These are phyloP conservation scores for Rhizoctonia solani DNA, from an alignment of 1,284 basidiomycete genomes.

Conservation along the genomic window DNA sequence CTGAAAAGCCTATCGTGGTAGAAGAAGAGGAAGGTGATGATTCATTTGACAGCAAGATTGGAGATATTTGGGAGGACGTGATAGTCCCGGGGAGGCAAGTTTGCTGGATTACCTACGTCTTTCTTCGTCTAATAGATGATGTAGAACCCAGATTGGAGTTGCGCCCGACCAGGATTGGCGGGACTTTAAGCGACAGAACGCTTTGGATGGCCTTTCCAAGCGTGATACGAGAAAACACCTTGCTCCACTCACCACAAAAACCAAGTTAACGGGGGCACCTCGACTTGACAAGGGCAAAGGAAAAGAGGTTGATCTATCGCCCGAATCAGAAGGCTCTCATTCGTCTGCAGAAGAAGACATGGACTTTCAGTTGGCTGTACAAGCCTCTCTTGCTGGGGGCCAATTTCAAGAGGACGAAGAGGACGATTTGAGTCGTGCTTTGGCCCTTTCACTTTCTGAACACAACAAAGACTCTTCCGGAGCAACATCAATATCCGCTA, in stretches of 20 bases:
- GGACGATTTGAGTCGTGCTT: constrained; percentile 38
- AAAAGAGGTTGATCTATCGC: constrained; percentile 44
- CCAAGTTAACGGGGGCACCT: constrained; percentile 45
- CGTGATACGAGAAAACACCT: constrained; percentile 57
- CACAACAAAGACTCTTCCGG: not conserved
- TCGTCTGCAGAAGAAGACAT: constrained; percentile 35
- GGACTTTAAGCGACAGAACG: constrained; percentile 66
- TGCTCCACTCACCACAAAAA: constrained; percentile 39
- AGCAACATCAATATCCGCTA: not conserved
- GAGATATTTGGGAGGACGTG: constrained; percentile 78
- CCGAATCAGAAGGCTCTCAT: constrained; percentile 1
- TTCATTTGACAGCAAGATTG: constrained; percentile 51
- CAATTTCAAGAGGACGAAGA: constrained; percentile 27
- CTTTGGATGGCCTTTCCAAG: constrained; percentile 64
- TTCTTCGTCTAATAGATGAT: constrained; percentile 5
- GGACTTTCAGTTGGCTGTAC: constrained; percentile 17
- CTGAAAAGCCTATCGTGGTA: constrained; percentile 85
- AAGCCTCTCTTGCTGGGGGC: not conserved
- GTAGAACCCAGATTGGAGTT: constrained; percentile 45
- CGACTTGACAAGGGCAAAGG: constrained; percentile 48
- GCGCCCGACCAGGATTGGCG: constrained; percentile 66
- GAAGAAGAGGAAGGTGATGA: constrained; percentile 50
- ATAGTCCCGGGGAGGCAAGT: constrained; percentile 56
- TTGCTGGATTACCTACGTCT: constrained; percentile 4
- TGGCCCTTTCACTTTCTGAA: constrained; percentile 6